Conservation (phyloP, 805 yeast genomes). For the Teunomyces atbi region DNA sequence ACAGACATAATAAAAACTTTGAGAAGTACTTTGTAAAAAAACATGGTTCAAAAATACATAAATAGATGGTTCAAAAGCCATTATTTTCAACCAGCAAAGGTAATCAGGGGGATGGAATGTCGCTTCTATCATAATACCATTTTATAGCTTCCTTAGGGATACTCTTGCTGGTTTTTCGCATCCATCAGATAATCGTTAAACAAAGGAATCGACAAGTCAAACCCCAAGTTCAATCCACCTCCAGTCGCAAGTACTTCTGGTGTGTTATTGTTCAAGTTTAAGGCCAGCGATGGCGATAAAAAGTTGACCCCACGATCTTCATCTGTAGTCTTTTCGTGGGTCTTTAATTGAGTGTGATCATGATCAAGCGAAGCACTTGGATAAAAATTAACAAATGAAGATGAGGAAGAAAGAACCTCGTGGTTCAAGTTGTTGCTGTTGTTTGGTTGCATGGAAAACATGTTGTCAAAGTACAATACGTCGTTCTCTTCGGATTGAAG, state of each 20-base stretch:
- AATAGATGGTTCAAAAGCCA: neutral
- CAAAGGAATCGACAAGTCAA: constrained; percentile 10
- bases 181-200: constrained; percentile 6
- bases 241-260: constrained; percentile 11
- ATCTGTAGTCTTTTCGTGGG: neutral
- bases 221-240: constrained; percentile 9
- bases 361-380: constrained; percentile 1
- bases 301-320: constrained; percentile 2
- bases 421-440: constrained; percentile 1
- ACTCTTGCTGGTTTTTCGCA: neutral
- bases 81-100: too few relatives aligned
- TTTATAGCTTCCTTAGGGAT: neutral
- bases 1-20: neutral
- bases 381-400: constrained; percentile 9
- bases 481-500: constrained; percentile 5
- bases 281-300: constrained; percentile 1
- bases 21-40: constrained; percentile 1
- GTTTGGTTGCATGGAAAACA: constrained; percentile 2
- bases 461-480: constrained; percentile 6
- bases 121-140: neutral
- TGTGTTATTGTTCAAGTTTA: constrained; percentile 2
- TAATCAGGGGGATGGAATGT: too few relatives aligned
- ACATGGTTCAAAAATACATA: constrained; percentile 3
- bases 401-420: constrained; percentile 7
- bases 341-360: neutral